These are phyloP conservation scores for Trichodelitschia bisporula DNA, from an alignment of 495 filamentous ascomycete genomes.

Conservation along the genomic window DNA sequence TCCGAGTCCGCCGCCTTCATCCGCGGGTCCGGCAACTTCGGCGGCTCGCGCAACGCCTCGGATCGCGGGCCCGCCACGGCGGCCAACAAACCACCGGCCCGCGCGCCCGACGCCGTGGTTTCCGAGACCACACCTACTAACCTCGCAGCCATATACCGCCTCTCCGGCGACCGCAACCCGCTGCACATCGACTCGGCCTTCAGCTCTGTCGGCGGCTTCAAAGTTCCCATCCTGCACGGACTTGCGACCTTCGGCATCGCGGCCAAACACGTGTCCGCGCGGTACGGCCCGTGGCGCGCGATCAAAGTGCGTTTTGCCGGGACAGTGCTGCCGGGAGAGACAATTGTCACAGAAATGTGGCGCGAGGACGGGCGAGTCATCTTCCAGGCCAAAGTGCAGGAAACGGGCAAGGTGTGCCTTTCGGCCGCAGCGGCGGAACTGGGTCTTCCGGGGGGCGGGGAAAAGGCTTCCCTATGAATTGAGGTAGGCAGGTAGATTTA, in stretches of 20 bases:
- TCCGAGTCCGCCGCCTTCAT: conserved; percentile 85
- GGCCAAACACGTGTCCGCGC: conserved; percentile 68
- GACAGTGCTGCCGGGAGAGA: conserved; percentile 79
- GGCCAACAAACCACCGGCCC: conserved; percentile 50
- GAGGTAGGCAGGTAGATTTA: no score
- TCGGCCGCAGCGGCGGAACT: conserved; percentile 71
- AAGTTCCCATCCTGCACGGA: conserved; percentile 81
- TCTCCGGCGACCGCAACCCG: conserved; percentile 83
- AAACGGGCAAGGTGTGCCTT: conserved; percentile 89
- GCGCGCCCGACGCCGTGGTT: conserved; percentile 56
- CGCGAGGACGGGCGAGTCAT: conserved; percentile 70
- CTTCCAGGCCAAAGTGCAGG: conserved; percentile 82
- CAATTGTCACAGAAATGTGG: conserved; percentile 93
- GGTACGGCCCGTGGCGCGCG: conserved; percentile 67
- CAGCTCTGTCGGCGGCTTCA: conserved; percentile 87
- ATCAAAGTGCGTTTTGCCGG: conserved; percentile 93
- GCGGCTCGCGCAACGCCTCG: conserved; percentile 53
- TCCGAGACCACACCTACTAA: conserved; percentile 82
- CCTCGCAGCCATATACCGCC: conserved; percentile 79
- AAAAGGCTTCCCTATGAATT: conserved; percentile 28
- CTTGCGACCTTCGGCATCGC: conserved; percentile 85
- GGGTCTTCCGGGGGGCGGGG: conserved; percentile 25
- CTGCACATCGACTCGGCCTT: conserved; percentile 90
- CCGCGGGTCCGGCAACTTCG: conserved; percentile 77
- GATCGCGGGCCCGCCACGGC: conserved; percentile 59